A percentile compares a stretch with the other conserved stretches of the same genome.
Evolutionary conservation across 1,139 yeast species (phyloP).

Genomic region (Geotrichum cucujoidarum): DNA sequence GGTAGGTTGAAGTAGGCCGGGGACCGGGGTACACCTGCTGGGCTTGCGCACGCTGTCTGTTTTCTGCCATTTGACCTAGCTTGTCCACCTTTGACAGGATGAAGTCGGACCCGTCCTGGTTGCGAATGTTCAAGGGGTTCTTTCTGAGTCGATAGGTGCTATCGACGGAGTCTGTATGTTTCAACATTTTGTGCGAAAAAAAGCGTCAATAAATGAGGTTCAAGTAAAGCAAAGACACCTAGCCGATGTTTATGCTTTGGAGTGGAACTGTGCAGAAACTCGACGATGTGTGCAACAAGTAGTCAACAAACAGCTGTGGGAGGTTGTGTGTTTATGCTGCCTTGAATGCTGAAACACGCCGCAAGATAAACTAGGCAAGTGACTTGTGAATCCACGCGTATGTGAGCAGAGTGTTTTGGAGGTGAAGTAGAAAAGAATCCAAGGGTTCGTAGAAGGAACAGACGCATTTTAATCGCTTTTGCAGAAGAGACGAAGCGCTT

Average conservation of each 20-base stretch:
- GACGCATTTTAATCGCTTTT: too few relatives aligned
- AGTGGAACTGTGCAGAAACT: background rate
- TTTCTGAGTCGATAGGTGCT: conserved; percentile 14
- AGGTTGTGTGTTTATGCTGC: too few relatives aligned
- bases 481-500: background rate
- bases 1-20: background rate
- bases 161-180: conserved; percentile 16
- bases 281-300: background rate
- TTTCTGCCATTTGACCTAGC: conserved; percentile 17
- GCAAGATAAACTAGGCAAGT: too few relatives aligned
- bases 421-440: too few relatives aligned
- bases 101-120: conserved; percentile 17
- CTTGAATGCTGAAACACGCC: too few relatives aligned
- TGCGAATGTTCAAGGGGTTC: conserved; percentile 15
- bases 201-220: background rate
- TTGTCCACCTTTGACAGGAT: conserved; percentile 16
- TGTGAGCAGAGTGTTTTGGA: too few relatives aligned
- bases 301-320: background rate
- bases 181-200: conserved; percentile 2
- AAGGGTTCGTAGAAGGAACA: too few relatives aligned
- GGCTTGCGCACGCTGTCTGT: conserved; percentile 8
- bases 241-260: background rate
- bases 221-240: background rate
- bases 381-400: too few relatives aligned
- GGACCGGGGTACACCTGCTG: conserved; percentile 14